phyloP scores from a whole-genome alignment of 306 rosid genomes.

The Castanospermum australe region DNA sequence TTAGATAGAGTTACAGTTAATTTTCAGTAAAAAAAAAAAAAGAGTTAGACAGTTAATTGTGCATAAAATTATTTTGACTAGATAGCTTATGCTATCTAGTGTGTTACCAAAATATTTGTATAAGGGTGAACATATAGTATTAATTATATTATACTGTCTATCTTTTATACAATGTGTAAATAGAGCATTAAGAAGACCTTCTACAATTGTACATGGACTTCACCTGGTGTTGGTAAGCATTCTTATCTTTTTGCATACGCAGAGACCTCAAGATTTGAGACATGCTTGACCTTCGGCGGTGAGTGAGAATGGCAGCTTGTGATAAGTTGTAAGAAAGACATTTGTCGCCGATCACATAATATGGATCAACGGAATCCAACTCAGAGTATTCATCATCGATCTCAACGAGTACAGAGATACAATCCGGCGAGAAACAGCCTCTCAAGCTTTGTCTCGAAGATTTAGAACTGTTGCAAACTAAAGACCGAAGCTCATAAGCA shows the following conservation, averaged over 20 bases:
- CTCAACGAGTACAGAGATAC: neutral
- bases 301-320: neutral
- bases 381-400: neutral
- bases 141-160: no score
- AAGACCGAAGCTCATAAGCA: neutral
- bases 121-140: no score
- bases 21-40: no score
- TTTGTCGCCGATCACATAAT: neutral
- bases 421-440: neutral
- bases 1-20: no score
- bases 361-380: neutral
- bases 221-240: neutral
- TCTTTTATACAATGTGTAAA: no score
- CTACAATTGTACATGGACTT: no score
- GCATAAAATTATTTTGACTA: no score
- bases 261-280: neutral
- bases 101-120: no score
- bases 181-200: no score
- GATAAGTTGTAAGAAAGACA: slow-evolving; percentile 13
- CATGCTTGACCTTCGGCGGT: neutral
- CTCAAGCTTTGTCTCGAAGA: neutral
- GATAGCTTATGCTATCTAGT: no score
- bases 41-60: no score
- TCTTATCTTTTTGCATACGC: neutral
- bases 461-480: slow-evolving; percentile 22